These are phyloP conservation scores for Clavulina sp. DNA, from an alignment of 768 basidiomycete species.

Conservation along the genomic window DNA sequence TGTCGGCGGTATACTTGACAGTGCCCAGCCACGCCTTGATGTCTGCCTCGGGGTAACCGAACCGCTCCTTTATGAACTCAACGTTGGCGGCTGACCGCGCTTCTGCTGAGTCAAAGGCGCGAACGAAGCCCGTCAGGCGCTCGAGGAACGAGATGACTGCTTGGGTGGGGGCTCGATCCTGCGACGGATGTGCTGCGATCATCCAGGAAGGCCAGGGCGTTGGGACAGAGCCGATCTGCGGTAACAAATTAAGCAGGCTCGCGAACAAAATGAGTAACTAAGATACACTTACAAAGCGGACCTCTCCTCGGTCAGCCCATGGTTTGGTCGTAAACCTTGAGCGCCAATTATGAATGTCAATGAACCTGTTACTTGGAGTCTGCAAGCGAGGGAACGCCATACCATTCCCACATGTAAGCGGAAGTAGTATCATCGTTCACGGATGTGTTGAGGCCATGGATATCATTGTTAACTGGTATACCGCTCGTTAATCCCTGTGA, in stretches of 20 bases:
- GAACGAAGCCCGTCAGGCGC: constrained; percentile 45
- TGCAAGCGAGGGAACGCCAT: neutral
- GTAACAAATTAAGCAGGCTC: neutral
- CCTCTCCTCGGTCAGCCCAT: constrained; percentile 59
- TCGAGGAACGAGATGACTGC: constrained; percentile 43
- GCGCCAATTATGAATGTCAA: constrained; percentile 10
- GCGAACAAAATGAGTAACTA: neutral
- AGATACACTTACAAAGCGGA: constrained; percentile 51
- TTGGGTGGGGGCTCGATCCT: constrained; percentile 33
- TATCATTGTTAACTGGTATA: constrained; percentile 55
- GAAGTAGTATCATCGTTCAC: constrained; percentile 80
- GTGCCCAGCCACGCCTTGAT: constrained; percentile 76
- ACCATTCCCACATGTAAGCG: constrained; percentile 90
- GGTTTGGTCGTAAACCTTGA: constrained; percentile 60
- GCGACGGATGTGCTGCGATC: constrained; percentile 65
- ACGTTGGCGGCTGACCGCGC: constrained; percentile 41
- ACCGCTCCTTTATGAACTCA: constrained; percentile 57
- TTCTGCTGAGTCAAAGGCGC: constrained; percentile 42
- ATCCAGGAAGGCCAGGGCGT: constrained; percentile 98
- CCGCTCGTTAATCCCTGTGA: too few relatives aligned
- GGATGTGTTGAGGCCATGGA: constrained; percentile 62
- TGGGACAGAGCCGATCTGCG: constrained; percentile 62
- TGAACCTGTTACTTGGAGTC: neutral
- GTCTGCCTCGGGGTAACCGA: constrained; percentile 70
- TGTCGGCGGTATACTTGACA: constrained; percentile 50